Base-by-base conservation (phyloP, 1,284 basidiomycete species). In the Boletellus dicymbophilus region DNA sequence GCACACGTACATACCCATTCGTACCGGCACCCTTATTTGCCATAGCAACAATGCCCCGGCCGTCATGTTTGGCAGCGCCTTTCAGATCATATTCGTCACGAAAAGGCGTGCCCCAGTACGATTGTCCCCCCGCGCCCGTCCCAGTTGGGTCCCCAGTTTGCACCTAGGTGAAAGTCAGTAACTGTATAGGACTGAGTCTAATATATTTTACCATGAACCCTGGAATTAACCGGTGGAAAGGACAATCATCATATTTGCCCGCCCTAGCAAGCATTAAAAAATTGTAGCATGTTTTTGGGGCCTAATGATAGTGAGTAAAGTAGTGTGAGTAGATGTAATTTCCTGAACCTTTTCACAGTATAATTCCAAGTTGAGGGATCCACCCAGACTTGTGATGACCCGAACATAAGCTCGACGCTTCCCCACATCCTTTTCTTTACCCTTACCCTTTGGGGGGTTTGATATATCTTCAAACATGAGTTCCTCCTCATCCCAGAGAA, bases 61-160 rank as follows among this genome's bases (percentile, higher is more conserved):
- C 75, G 56, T 94, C 92, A 61, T 95, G 93, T 67, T 88, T 88
- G 20, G 84, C 90, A 2, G 93, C 92, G 41, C 85, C 85, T 66
- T 93, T 94, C 55, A 90, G 67, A 61, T 88, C 85, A 61, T 90
- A 84, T 71, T 98, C 96, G 64, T 99, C 96, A 48, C 94, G 80
- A 72, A 99, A 99, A 6, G 93, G 90, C 22, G 89, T 91, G 5
- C 91, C 94, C 96, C 96, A 99, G 65, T 85, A 88, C n/a, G 92
- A 95, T 62, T 91, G 77, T 7, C 96, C 96, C 5, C 96, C 97
- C 25, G 90, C 76, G 1, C 97, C 96, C 2, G 95, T 99, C 1
- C 97, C 96, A 0, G 93, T 95, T 3, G 95, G 95, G 68, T 99
- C 95, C 39, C 95, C 96, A 2, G 94, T 95, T 80, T 98, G 95